Evolutionary conservation across 108 stramenopile genomes (phyloP), one percentile per base, ranked within the genome.

Genomic region (Nitzschia putrida): DNA sequence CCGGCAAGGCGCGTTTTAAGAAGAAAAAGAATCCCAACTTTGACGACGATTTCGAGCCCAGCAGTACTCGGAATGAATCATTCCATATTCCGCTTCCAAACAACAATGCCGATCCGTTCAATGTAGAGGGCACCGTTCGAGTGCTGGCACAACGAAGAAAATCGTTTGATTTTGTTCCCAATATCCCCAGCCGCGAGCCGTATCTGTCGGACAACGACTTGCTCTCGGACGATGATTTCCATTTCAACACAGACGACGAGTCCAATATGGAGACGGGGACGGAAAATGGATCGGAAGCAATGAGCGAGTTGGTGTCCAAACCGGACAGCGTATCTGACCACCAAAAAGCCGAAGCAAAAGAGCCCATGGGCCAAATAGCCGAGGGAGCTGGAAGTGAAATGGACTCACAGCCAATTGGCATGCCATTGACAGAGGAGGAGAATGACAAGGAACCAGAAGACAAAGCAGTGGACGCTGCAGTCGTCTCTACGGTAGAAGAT

Each of bases 171-270:
- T 9, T 18, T 13, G 11, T 44, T 8, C 61, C 61, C 14, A n/a
- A 37, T 8, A 21, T 63, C 23, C 61, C 61, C 1, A 47, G n/a
- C 3, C 61, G 61, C 5, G 61, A 63, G 13, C 23, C 18, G n/a
- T 63, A 59, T 3, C 29, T 38, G 14, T 12, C 11, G 38, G 38
- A 59, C 14, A 20, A 63, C 24, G 21, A 11, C 22, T 14, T 16
- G 13, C 11, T 13, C 26, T 12, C 13, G 2, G 37, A 16, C 38
- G 13, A 16, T 18, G 57, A 34, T 38, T 29, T 12, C 3, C 13
- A 13, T 3, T 39, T 37, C 12, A 20, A 59, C 16, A 12, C 57
- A 14, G 57, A 59, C 40, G 16, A 23, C 7, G 57, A 59, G 37
- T 39, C 34, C 37, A 16, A 14, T 7, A 29, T 40, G 16, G 57